phyloP scores from a whole-genome alignment of 164 flowering plant species.

The Cinnamomum micranthum region DNA sequence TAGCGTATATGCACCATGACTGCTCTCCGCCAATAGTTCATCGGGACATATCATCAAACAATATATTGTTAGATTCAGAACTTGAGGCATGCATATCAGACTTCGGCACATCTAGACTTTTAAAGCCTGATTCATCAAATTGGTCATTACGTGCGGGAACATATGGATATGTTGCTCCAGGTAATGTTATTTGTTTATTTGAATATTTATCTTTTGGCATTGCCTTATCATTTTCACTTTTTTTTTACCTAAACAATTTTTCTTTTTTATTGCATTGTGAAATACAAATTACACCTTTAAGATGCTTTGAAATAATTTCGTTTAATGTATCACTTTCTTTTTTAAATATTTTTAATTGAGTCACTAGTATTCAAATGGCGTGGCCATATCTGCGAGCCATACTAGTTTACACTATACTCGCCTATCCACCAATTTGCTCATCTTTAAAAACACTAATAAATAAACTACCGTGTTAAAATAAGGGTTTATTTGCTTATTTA shows the following conservation, averaged over 20 bases:
- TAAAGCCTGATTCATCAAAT: slow-evolving; percentile 5
- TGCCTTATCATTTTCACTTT: neutral
- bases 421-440: too few relatives aligned
- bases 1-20: slow-evolving; percentile 14
- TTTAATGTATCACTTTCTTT: too few relatives aligned
- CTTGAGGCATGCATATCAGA: slow-evolving; percentile 21
- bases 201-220: neutral
- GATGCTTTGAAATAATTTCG: neutral
- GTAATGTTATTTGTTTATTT: neutral
- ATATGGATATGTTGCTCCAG: slow-evolving; percentile 17
- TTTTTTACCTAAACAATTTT: neutral
- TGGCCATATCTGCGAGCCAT: too few relatives aligned
- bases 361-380: too few relatives aligned
- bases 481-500: too few relatives aligned
- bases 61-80: slow-evolving; percentile 19
- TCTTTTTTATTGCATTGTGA: too few relatives aligned
- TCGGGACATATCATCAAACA: slow-evolving; percentile 10
- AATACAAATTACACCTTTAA: neutral
- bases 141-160: slow-evolving; percentile 7
- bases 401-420: too few relatives aligned
- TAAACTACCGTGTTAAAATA: too few relatives aligned
- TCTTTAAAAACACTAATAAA: too few relatives aligned
- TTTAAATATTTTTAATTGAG: too few relatives aligned
- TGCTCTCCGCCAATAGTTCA: slow-evolving; percentile 8
- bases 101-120: slow-evolving; percentile 22